These are phyloP conservation scores for Cladosporium sp. DNA, from an alignment of 2,329 filamentous ascomycete genomes.

Conservation along the genomic window DNA sequence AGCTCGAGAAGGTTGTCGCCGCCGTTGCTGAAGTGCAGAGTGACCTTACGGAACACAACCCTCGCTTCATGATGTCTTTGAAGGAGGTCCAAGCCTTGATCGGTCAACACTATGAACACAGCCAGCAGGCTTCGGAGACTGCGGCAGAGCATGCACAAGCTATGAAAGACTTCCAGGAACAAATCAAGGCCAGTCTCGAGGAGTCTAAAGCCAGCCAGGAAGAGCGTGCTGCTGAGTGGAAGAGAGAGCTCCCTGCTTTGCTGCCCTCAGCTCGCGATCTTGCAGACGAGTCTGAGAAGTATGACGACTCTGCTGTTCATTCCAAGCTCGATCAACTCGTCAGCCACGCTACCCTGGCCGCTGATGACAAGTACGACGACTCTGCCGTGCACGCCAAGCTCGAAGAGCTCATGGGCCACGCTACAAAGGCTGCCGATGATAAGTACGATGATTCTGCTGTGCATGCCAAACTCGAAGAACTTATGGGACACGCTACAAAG, in stretches of 20 bases:
- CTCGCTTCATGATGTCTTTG: constrained; percentile 80
- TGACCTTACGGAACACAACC: constrained; percentile 77
- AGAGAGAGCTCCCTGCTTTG: constrained; percentile 41
- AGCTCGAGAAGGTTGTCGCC: constrained; percentile 69
- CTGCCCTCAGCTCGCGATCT: constrained; percentile 36
- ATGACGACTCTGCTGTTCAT: constrained; percentile 53
- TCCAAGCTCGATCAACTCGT: constrained; percentile 51
- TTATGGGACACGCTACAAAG: constrained; percentile 52
- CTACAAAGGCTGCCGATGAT: constrained; percentile 53
- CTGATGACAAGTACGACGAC: constrained; percentile 64
- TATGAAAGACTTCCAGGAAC: constrained; percentile 41
- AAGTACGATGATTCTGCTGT: constrained; percentile 56
- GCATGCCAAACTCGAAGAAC: constrained; percentile 45
- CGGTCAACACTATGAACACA: constrained; percentile 82
- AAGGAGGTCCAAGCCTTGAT: constrained; percentile 81
- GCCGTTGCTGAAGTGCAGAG: constrained; percentile 72
- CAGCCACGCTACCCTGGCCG: constrained; percentile 44
- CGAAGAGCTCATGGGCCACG: constrained; percentile 57
- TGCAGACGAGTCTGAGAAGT: constrained; percentile 40
- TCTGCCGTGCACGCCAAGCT: constrained; percentile 42
- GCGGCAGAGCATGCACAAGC: constrained; percentile 38
- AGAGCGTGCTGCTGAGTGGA: constrained; percentile 39
- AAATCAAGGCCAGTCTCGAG: constrained; percentile 39
- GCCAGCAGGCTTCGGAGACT: constrained; percentile 53
- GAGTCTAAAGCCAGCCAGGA: constrained; percentile 39